Evolutionary conservation across 108 stramenopile species (phyloP), one percentile per base, ranked within the genome.

Genomic region (Skeletonema costatum): DNA sequence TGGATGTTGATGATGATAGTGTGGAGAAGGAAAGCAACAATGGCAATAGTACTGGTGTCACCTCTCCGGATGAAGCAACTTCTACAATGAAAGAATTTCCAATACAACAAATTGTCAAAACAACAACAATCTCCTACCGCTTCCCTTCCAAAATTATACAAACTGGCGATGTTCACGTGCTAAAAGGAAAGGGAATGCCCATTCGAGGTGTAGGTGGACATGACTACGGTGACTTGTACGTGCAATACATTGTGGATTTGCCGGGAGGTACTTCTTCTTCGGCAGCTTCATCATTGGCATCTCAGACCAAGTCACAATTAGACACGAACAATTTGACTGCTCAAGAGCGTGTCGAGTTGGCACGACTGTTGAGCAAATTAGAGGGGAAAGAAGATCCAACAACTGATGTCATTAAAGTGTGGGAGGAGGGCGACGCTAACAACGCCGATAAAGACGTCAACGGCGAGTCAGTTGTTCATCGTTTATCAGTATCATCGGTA

Each of bases 151-250:
- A 64, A 30, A 58, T 74, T n/a, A 62, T 93, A 32, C 84, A 83
- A 73, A 82, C 84, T 12, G 92, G 92, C 31, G 92, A 95, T 80
- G 91, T 93, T 14, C 90, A 93, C 63, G 92, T 93, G 13, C 68
- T 95, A n/a, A 83, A 82, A 59, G 94, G 94, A 68, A 51, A 87
- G 61, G 94, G 94, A 16, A 93, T 95, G 92, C 94, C 94, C 13
- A 90, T 83, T 75, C 33, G 44, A 65, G 21, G 67, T 58, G 36
- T 35, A 17, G 30, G 66, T 5, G 65, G 36, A 17, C 35, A 51
- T 4, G 75, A 87, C 19, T 89, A 77, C 73, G 94, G 94, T 30
- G 92, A 95, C 68, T 77, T 95, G 70, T 95, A 95, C 81, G 77
- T 95, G 33, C 90, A 95, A 63, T 95, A 86, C 73, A 77, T 84